Evolutionary conservation across 495 filamentous ascomycete species (phyloP).

Genomic region (Penicillium desertorum): DNA sequence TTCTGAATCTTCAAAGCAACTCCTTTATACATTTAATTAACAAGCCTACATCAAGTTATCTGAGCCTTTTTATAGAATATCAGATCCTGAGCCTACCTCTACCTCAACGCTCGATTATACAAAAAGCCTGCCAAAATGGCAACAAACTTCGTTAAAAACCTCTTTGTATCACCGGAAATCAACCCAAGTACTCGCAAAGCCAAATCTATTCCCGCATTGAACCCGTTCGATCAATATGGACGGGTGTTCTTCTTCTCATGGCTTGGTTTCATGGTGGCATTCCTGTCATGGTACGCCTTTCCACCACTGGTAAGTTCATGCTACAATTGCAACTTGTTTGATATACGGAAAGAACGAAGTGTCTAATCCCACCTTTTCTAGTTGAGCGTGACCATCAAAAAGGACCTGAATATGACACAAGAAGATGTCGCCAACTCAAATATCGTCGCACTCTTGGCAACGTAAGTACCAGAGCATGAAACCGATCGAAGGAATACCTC

Average conservation of each 20-base stretch:
- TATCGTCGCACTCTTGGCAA: conserved; percentile 81
- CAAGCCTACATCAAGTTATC: not conserved
- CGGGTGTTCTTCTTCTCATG: conserved; percentile 93
- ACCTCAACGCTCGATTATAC: not conserved
- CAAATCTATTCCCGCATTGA: conserved; percentile 74
- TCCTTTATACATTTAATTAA: not conserved
- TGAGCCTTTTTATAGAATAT: not conserved
- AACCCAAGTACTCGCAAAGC: conserved; percentile 83
- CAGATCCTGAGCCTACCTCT: not conserved
- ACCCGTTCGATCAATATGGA: conserved; percentile 78
- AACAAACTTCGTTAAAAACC: conserved; percentile 26
- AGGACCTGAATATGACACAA: conserved; percentile 70
- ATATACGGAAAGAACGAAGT: not conserved
- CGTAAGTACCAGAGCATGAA: conserved; percentile 53
- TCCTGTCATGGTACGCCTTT: conserved; percentile 87
- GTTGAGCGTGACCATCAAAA: conserved; percentile 73
- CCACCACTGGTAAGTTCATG: conserved; percentile 67
- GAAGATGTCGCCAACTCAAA: conserved; percentile 87
- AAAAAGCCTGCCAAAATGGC: conserved; percentile 15
- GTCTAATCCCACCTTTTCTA: conserved; percentile 26
- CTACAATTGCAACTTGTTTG: not conserved
- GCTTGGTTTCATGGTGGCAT: conserved; percentile 94
- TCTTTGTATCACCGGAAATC: conserved; percentile 44
- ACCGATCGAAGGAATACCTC: not conserved
- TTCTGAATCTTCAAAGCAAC: not conserved